Conservation (phyloP, 2,329 filamentous ascomycete genomes). For the Microsporum ferrugineum region DNA sequence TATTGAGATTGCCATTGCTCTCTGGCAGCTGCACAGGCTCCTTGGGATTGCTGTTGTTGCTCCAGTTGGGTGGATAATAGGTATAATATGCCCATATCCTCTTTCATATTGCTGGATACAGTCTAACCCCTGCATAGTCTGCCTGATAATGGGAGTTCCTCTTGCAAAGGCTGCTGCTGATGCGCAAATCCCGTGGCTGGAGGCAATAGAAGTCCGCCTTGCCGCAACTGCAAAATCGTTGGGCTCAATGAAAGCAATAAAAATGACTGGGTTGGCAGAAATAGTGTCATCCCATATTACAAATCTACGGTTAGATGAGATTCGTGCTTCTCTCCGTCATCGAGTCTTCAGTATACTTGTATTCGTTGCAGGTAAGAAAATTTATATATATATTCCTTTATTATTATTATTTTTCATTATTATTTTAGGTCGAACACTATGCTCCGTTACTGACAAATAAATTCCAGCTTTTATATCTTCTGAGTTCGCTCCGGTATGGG, state of each 20-base stretch:
- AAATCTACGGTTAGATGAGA: background rate
- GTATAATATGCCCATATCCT: background rate
- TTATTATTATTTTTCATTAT: too few relatives aligned
- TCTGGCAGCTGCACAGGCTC: slow-evolving; percentile 3
- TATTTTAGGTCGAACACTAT: too few relatives aligned
- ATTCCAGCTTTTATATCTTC: background rate
- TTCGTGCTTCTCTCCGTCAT: slow-evolving; percentile 2
- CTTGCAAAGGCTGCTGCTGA: background rate
- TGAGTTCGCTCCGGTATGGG: background rate
- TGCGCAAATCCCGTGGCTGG: slow-evolving; percentile 2
- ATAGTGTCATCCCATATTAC: background rate
- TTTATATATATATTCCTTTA: background rate
- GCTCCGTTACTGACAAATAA: background rate
- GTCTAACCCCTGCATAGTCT: background rate
- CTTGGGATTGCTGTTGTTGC: background rate
- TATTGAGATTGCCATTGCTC: slow-evolving; percentile 7
- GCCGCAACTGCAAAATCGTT: background rate
- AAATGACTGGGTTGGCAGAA: background rate
- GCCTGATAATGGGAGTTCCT: background rate
- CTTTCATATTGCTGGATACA: background rate
- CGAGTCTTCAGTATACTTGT: background rate
- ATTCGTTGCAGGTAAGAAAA: background rate
- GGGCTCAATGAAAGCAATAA: background rate
- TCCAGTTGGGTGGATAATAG: slow-evolving; percentile 1
- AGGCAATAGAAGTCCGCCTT: background rate